phyloP scores from a whole-genome alignment of 1,139 yeast species.

The Blastobotrys malaysiensis region DNA sequence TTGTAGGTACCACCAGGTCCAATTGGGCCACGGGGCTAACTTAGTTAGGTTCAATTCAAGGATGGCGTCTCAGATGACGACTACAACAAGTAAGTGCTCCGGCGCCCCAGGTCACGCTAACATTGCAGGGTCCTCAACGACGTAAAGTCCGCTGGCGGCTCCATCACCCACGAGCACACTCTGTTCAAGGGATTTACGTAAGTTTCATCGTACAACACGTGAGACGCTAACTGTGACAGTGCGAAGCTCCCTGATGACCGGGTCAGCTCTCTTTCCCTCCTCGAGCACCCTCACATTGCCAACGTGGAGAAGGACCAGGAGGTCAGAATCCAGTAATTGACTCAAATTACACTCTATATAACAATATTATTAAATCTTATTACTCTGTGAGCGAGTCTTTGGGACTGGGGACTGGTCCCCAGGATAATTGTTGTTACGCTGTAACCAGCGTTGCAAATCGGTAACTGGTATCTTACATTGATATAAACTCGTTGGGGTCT shows the following conservation, averaged over 20 bases:
- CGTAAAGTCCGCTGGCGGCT: constrained; percentile 10
- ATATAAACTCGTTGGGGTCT: constrained; percentile 18
- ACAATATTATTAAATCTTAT: neutral
- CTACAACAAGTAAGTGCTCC: constrained; percentile 19
- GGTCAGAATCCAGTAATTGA: constrained; percentile 23
- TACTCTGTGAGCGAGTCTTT: neutral
- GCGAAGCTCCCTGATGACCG: constrained; percentile 30
- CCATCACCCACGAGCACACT: constrained; percentile 26
- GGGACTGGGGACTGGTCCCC: constrained; percentile 1
- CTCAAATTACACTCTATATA: neutral
- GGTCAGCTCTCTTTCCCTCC: constrained; percentile 21
- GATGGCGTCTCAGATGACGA: constrained; percentile 24
- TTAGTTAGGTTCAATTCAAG: constrained; percentile 25
- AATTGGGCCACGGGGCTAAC: neutral
- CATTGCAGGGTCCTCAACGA: constrained; percentile 1
- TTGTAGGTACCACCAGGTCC: constrained; percentile 4
- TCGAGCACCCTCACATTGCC: constrained; percentile 26
- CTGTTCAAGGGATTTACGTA: constrained; percentile 29
- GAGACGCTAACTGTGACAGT: constrained; percentile 4
- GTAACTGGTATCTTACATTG: neutral
- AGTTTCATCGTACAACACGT: neutral
- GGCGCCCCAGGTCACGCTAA: neutral
- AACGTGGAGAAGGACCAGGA: constrained; percentile 32
- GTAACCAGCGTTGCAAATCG: too few species aligned
- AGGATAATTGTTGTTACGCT: too few species aligned